Percentiles rank a stretch among this genome's conserved stretches.
These are phyloP conservation scores for Darksidea phi DNA, from an alignment of 495 filamentous ascomycete genomes.

Conservation along the genomic window DNA sequence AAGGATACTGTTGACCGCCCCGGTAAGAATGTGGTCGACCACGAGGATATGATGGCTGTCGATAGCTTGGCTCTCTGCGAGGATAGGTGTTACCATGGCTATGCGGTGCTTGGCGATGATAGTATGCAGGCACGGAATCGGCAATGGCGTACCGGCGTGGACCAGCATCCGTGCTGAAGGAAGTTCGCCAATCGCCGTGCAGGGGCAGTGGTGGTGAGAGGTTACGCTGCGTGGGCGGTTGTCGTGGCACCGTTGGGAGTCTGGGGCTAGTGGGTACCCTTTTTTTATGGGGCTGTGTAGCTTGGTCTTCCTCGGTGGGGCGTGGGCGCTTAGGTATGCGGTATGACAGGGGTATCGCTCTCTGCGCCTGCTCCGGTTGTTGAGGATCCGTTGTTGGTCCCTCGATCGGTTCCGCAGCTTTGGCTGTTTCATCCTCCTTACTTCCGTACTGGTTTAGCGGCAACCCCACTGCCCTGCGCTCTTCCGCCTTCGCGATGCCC, in stretches of 20 bases:
- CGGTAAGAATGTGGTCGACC: no score
- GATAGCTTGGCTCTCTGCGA: no score
- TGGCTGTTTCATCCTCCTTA: background rate
- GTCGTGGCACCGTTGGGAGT: background rate
- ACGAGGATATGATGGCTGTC: no score
- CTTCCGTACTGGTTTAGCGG: background rate
- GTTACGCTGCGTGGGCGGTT: background rate
- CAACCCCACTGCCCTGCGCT: background rate
- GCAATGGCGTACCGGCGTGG: no score
- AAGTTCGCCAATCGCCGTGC: no score
- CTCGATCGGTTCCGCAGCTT: background rate
- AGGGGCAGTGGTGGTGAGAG: no score
- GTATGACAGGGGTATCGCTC: background rate
- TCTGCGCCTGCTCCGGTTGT: background rate
- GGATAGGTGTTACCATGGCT: no score
- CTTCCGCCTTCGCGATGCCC: background rate
- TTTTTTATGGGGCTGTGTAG: background rate
- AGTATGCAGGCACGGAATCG: no score
- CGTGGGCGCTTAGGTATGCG: background rate
- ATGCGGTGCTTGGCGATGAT: no score
- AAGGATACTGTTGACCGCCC: no score
- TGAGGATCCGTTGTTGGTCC: background rate
- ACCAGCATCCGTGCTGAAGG: no score
- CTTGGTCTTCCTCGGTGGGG: background rate
- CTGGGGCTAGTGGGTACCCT: background rate